phyloP scores from a whole-genome alignment of 768 basidiomycete genomes.

The Boletus patriciae region DNA sequence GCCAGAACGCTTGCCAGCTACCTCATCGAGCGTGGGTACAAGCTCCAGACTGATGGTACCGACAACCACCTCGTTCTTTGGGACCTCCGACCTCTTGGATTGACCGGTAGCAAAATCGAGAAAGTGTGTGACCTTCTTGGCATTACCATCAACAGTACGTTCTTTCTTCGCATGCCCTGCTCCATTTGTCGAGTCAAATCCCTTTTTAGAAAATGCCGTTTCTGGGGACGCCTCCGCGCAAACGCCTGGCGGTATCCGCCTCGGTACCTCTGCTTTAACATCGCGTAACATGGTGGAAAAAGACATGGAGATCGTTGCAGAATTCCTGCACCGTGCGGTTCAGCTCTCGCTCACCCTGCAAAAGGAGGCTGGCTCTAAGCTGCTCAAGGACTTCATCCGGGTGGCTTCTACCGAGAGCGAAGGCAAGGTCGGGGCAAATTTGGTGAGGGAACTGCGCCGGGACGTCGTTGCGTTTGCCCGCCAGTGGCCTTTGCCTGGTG shows the following conservation, averaged over 20 bases:
- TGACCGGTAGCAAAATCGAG: conserved; percentile 98
- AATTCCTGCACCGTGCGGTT: conserved; percentile 91
- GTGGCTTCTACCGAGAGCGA: conserved; percentile 69
- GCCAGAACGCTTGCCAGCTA: conserved; percentile 71
- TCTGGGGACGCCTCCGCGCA: conserved; percentile 95
- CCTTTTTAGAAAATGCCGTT: conserved; percentile 81
- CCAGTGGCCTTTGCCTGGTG: conserved; percentile 92
- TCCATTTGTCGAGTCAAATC: neutral
- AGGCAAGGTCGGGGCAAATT: conserved; percentile 66
- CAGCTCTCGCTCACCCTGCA: conserved; percentile 88
- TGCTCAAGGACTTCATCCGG: conserved; percentile 93
- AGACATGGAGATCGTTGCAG: conserved; percentile 84
- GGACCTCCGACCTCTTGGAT: conserved; percentile 91
- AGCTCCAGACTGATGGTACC: conserved; percentile 93
- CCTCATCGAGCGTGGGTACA: conserved; percentile 82
- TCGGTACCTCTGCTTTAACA: conserved; percentile 92
- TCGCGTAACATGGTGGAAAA: conserved; percentile 90
- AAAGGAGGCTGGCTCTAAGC: conserved; percentile 91
- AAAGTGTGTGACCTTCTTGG: conserved; percentile 96
- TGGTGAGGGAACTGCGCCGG: conserved; percentile 69
- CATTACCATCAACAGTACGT: conserved; percentile 93
- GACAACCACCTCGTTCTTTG: conserved; percentile 98
- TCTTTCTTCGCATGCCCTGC: neutral
- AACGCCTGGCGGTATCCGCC: conserved; percentile 94
- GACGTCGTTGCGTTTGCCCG: conserved; percentile 84